phyloP scores from a whole-genome alignment of 169 alveolate genomes.

The Plasmodium cynomolgi region DNA sequence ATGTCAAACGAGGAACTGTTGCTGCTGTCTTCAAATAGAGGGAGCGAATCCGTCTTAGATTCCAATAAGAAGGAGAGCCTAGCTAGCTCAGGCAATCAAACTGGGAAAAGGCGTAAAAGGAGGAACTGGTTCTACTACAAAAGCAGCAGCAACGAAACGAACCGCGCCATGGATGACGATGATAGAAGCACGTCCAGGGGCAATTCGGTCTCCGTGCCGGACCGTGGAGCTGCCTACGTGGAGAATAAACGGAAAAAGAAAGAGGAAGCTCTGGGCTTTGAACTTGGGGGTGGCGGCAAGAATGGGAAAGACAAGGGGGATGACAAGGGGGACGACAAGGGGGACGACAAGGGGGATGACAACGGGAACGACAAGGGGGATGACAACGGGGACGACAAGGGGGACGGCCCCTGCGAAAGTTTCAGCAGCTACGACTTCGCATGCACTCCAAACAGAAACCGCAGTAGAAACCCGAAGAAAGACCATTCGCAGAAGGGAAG shows the following conservation, averaged over 20 bases:
- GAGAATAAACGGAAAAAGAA: neutral
- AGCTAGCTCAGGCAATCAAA: neutral
- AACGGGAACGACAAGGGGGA: neutral
- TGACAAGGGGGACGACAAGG: neutral
- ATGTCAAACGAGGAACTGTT: neutral
- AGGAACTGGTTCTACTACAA: slow-evolving; percentile 36
- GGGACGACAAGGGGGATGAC: neutral
- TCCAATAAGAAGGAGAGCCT: neutral
- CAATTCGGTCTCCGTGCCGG: neutral
- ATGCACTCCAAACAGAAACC: neutral
- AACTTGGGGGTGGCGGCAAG: neutral
- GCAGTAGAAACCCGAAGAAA: neutral
- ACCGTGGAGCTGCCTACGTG: neutral
- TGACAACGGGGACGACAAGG: neutral
- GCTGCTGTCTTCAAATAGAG: neutral
- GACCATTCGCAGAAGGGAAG: neutral
- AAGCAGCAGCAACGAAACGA: slow-evolving; percentile 53
- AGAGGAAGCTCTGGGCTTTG: neutral
- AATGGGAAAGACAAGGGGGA: neutral
- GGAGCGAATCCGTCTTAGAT: neutral
- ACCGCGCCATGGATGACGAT: neutral
- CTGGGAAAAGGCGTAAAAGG: neutral
- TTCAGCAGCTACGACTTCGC: neutral
- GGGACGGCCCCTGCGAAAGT: neutral
- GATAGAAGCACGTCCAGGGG: neutral